These are phyloP conservation scores for Solanum lycopersicoides DNA, from an alignment of 257 asterid genomes.

Conservation along the genomic window DNA sequence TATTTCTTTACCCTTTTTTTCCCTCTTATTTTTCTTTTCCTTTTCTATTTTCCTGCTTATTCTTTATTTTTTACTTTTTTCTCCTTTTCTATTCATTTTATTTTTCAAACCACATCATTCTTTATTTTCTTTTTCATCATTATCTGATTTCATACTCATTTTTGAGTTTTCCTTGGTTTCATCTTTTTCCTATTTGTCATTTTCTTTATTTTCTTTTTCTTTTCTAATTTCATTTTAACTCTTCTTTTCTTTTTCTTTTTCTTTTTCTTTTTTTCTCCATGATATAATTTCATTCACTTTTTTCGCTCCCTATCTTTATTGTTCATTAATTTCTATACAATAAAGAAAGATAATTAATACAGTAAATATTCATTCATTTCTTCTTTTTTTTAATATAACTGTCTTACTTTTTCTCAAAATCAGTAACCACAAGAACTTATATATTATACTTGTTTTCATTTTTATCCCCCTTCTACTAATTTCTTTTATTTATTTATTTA, in stretches of 20 bases:
- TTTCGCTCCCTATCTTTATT: background rate
- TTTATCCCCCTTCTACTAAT: background rate
- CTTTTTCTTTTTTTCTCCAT: background rate
- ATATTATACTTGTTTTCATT: background rate
- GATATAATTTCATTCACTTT: background rate
- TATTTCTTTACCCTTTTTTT: too few relatives aligned
- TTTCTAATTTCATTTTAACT: background rate
- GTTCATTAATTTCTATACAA: background rate
- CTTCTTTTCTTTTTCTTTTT: too few relatives aligned
- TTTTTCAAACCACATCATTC: background rate
- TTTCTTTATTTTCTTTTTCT: background rate
- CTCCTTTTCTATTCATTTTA: background rate
- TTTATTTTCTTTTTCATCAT: background rate
- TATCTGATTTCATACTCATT: background rate
- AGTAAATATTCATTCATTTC: background rate
- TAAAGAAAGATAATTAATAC: background rate
- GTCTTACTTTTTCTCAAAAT: background rate
- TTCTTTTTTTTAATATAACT: background rate
- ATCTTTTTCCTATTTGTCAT: background rate
- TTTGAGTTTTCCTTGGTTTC: background rate
- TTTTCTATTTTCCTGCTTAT: background rate
- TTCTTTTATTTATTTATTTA: background rate
- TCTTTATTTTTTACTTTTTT: background rate
- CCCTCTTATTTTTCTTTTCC: background rate
- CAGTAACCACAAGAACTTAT: background rate